A percentile compares a stretch with the other conserved stretches of the same genome.
These are phyloP conservation scores for Trichoderma simmonsii DNA, from an alignment of 2,329 filamentous ascomycete species.

Conservation along the genomic window DNA sequence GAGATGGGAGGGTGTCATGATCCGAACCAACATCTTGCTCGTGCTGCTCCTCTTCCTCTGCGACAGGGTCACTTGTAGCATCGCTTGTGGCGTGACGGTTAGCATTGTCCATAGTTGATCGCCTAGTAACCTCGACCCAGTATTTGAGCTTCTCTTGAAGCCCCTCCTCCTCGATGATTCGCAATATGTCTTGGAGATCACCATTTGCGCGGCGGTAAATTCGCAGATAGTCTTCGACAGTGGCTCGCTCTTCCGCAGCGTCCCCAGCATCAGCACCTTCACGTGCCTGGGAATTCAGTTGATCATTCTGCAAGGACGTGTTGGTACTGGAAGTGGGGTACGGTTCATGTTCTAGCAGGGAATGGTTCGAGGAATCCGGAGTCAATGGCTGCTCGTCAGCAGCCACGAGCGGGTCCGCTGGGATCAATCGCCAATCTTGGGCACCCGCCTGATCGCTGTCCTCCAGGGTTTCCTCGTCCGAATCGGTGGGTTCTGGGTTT, in stretches of 20 bases:
- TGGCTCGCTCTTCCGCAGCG: constrained; percentile 21
- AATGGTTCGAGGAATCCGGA: not conserved
- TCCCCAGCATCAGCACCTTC: not conserved
- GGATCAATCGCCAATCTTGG: constrained; percentile 6
- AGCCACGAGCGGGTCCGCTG: not conserved
- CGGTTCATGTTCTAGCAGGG: not conserved
- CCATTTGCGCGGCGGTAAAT: constrained; percentile 60
- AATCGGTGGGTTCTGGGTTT: constrained; percentile 30
- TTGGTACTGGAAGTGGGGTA: not conserved
- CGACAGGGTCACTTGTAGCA: not conserved
- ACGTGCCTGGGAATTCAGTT: not conserved
- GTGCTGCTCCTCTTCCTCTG: not conserved
- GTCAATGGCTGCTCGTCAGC: not conserved
- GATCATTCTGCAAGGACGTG: not conserved
- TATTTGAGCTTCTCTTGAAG: constrained; percentile 57
- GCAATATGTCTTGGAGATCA: constrained; percentile 55
- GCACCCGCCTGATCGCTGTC: constrained; percentile 23
- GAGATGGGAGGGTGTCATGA: not conserved
- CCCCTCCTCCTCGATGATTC: constrained; percentile 60
- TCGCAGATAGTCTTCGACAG: constrained; percentile 40
- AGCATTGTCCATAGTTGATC: constrained; percentile 28
- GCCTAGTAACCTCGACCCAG: constrained; percentile 54
- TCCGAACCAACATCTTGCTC: not conserved
- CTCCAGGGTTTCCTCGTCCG: constrained; percentile 35
- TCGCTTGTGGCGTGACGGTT: not conserved